phyloP scores from a whole-genome alignment of 1,284 basidiomycete species.

The Malassezia pachydermatis region DNA sequence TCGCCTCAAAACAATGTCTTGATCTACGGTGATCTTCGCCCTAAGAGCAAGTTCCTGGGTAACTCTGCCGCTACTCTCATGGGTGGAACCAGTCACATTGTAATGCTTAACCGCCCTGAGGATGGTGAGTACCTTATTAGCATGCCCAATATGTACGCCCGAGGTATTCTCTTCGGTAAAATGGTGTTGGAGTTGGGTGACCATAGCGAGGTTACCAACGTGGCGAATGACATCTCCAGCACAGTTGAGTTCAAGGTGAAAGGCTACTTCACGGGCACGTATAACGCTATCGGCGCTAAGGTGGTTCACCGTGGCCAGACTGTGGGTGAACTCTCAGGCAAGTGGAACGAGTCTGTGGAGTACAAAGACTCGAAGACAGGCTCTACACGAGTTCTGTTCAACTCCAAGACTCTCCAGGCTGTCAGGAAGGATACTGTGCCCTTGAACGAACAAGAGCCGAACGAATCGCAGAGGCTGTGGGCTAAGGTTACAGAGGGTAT shows the following conservation, averaged over 20 bases:
- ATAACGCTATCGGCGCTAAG: conserved; percentile 78
- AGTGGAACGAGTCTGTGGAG: conserved; percentile 87
- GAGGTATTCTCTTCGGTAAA: conserved; percentile 93
- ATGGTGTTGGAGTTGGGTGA: conserved; percentile 97
- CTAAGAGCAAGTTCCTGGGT: conserved; percentile 90
- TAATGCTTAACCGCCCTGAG: conserved; percentile 35
- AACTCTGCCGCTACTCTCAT: conserved; percentile 59
- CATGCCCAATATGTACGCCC: conserved; percentile 59
- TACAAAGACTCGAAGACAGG: conserved; percentile 64
- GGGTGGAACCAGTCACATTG: conserved; percentile 72
- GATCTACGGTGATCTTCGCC: conserved; percentile 85
- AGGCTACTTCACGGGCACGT: conserved; percentile 92
- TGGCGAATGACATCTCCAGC: conserved; percentile 62
- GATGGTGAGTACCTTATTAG: conserved; percentile 44
- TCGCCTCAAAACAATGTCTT: conserved; percentile 71
- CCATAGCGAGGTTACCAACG: conserved; percentile 72
- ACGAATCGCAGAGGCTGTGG: conserved; percentile 78
- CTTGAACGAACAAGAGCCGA: conserved; percentile 75
- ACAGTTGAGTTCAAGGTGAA: conserved; percentile 98
- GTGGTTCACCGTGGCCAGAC: conserved; percentile 63
- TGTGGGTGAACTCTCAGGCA: conserved; percentile 75
- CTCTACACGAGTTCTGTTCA: conserved; percentile 68
- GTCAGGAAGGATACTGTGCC: conserved; percentile 73
- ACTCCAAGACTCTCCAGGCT: conserved; percentile 62
- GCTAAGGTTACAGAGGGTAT: conserved; percentile 75